Base-by-base conservation (phyloP, 495 filamentous ascomycete genomes). In the Chaetomidium leptoderma region DNA sequence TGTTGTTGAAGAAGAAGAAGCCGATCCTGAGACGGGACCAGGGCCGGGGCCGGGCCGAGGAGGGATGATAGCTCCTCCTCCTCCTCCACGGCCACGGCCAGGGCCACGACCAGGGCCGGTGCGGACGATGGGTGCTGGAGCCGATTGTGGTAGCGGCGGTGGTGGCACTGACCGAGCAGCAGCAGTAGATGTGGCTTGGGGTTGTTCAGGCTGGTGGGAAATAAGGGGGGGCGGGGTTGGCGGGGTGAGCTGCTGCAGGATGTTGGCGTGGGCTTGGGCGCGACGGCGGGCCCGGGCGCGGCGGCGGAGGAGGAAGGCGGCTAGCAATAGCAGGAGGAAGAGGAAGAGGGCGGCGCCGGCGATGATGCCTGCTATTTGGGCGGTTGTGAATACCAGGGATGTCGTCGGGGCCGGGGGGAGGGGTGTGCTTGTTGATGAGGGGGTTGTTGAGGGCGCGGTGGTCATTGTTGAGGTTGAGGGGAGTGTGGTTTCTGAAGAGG, bases 281-380 rank as follows among this genome's bases (percentile, higher is more conserved):
- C 65, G 56, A 27, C 58, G 56, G 9, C 49, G 56, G 59, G 64
- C 29, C 44, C 63, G 29, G 43, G 13, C 14, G 49, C 35, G 35
- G 60, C 53, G 50, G 32, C 55, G 53, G 65, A 73, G 36, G 58
- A 70, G 36, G 62, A 68, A 32, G 54, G 65, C 42, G 59, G 67
- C 24, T 23, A 64, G 19, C 23, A 27, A 6, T 2, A 66, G 33
- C 39, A 72, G 47, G 48, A 70, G 21, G 60, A 72, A 14, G 39
- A 55, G 14, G 59, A 60, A 35, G n/a, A 62, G 8, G 37, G 62
- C 35, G 26, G 53, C 42, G 50, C 66, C 63, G 9, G 67, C 17
- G n/a, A 57, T 47, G 39, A 67, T 50, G 45, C 58, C 60, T 26
- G 62, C 60, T 11, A 70, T 63, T 50, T 70, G 63, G 35, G 53